Base-by-base conservation (phyloP, 805 yeast species). In the Yamadazyma takamatsuzukensis region DNA sequence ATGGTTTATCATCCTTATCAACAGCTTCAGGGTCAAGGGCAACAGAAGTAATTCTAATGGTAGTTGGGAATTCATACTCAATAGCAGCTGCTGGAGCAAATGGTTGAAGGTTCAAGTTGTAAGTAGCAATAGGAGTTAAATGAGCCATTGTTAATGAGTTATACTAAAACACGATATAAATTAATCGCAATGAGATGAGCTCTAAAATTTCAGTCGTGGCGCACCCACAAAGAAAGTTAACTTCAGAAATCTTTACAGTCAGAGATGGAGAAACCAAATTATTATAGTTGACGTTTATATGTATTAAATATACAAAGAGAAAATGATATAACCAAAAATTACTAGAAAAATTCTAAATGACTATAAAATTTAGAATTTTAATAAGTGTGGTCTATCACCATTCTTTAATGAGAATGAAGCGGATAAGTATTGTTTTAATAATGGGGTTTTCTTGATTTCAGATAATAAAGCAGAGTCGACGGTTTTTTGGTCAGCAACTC, bases 321-420 rank as follows among this genome's bases (percentile, higher is more conserved):
- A 44, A 45, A 44, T 39, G 43, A 39, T 34, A 30, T 30, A 29
- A 34, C 36, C 42, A 34, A 19, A 19, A 8, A 19, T 24, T 29
- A 30, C 25, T 30, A 34, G 29, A 34, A 30, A 34, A 33, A 30
- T 26, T 15, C 33, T 34, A 29, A 27, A 34, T n/a, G n/a, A n/a
- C n/a, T 17, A 30, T 29, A 30, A 34, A 43, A 44, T 56, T 83
- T 88, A 90, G 74, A 93, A 90, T 78, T 85, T 87, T 83, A 93
- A 85, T 68, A 84, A 80, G 74, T 90, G 97, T 63, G 97, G 98
- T 72, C 76, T 87, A 80, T 90, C 98, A 72, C 97, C 97, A 74
- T 77, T 80, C 84, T 87, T 89, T 74, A 93, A 82, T 56, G 96
- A 83, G 89, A 90, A 90, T 53, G 95, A 75, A 57, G 96, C 68